phyloP scores from a whole-genome alignment of 129 eudicot species.

The sunflower (Helianthus annuus) region DNA sequence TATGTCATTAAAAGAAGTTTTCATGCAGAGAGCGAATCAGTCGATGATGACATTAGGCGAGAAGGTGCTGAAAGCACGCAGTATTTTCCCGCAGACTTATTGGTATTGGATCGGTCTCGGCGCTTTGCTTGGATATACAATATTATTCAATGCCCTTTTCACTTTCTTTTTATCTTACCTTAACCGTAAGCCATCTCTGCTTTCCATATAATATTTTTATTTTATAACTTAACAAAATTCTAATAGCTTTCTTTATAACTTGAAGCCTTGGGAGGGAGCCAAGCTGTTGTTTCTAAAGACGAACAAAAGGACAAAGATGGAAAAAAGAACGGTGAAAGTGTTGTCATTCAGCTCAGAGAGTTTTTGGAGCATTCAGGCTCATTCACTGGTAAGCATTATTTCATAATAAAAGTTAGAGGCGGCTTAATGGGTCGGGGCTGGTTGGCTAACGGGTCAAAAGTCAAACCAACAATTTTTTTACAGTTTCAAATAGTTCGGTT shows the following conservation, averaged over 20 bases:
- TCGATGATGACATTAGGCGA: constrained; percentile 66
- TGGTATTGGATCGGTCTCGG: constrained; percentile 99
- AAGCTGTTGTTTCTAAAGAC: constrained; percentile 68
- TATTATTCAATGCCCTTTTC: constrained; percentile 76
- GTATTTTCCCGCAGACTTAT: constrained; percentile 75
- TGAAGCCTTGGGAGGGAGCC: constrained; percentile 78
- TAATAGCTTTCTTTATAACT: constrained; percentile 15
- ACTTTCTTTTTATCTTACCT: constrained; percentile 77
- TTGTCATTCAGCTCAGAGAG: constrained; percentile 74
- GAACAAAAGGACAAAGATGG: constrained; percentile 70
- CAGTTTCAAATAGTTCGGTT: not conserved
- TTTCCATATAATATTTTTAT: not conserved
- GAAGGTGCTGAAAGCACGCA: constrained; percentile 69
- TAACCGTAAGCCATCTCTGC: constrained; percentile 66
- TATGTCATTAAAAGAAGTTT: constrained; percentile 14
- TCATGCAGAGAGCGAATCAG: constrained; percentile 57
- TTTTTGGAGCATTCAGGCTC: constrained; percentile 89
- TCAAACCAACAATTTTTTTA: not conserved
- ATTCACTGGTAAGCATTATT: constrained; percentile 55
- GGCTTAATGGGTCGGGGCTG: not conserved
- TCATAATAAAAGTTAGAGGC: constrained; percentile 11
- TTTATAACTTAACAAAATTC: constrained; percentile 5
- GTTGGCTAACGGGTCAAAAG: not conserved
- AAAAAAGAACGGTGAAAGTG: constrained; percentile 57
- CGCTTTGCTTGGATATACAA: constrained; percentile 81